These are phyloP conservation scores for Colletotrichum siamense DNA, from an alignment of 2,329 filamentous ascomycete genomes.

Conservation along the genomic window DNA sequence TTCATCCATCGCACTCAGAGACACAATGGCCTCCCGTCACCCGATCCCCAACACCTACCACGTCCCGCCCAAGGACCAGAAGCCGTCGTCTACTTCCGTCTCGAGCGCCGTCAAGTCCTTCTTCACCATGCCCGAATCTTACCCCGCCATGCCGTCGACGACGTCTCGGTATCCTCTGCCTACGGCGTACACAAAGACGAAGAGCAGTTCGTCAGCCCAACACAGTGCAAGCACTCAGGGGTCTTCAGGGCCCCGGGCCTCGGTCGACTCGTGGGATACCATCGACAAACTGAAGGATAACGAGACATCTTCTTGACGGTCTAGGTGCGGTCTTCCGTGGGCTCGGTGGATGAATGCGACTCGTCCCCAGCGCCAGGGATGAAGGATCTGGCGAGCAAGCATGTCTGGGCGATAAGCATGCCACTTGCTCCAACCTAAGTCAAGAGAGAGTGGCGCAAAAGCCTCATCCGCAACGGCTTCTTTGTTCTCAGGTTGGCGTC, in stretches of 20 bases:
- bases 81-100: background rate
- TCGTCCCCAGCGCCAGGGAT: background rate
- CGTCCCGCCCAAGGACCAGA: background rate
- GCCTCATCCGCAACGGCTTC: background rate
- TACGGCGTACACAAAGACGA: background rate
- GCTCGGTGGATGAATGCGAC: background rate
- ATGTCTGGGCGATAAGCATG: background rate
- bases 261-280: background rate
- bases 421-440: background rate
- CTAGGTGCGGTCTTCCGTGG: background rate
- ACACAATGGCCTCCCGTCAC: slow-evolving; percentile 2
- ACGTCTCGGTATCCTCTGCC: background rate
- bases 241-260: background rate
- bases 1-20: background rate
- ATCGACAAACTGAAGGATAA: slow-evolving; percentile 1
- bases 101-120: background rate
- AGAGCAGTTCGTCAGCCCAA: background rate
- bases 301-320: background rate
- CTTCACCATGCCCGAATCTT: background rate
- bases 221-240: background rate
- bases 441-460: background rate
- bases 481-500: background rate
- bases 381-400: background rate
- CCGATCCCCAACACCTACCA: background rate
- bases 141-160: background rate